Conservation (phyloP, 257 asterid species). For the Striga asiatica region DNA sequence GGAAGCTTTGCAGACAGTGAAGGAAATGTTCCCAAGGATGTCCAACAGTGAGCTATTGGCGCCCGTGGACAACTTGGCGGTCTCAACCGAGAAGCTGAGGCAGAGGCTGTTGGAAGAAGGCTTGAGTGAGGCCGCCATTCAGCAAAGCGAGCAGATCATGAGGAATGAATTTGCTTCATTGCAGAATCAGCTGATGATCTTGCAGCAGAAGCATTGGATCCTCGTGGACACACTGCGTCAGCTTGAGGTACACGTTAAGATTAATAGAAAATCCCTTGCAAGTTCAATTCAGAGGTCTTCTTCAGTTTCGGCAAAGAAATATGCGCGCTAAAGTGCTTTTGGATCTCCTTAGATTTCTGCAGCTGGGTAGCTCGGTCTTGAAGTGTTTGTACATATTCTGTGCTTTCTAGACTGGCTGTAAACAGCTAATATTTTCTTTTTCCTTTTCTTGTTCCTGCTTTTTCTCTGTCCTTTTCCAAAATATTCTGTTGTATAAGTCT, state of each 20-base stretch:
- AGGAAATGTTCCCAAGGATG: constrained; percentile 90
- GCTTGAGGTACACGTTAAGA: constrained; percentile 76
- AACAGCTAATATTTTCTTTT: not conserved
- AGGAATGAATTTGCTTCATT: constrained; percentile 65
- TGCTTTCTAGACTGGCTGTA: constrained; percentile 12
- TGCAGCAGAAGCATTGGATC: constrained; percentile 83
- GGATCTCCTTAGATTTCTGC: constrained; percentile 14
- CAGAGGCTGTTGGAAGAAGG: constrained; percentile 70
- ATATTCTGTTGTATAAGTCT: constrained; percentile 13
- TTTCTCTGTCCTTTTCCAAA: too few species aligned
- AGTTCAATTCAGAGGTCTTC: constrained; percentile 26
- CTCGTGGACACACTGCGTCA: constrained; percentile 77
- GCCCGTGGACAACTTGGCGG: constrained; percentile 47
- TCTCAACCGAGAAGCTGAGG: constrained; percentile 75
- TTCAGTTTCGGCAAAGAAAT: constrained; percentile 27
- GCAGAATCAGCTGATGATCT: constrained; percentile 61
- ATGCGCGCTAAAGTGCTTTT: constrained; percentile 24
- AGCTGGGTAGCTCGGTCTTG: constrained; percentile 17
- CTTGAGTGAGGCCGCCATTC: constrained; percentile 50
- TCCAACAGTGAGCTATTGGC: constrained; percentile 95
- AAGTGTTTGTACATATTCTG: constrained; percentile 16
- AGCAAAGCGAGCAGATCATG: constrained; percentile 79
- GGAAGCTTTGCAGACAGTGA: constrained; percentile 86
- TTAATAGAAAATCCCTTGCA: constrained; percentile 27
- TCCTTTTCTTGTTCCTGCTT: too few species aligned